Evolutionary conservation across 805 yeast species (phyloP), one percentile per base, ranked within the genome.

Genomic region (Lipomyces spencermartinsiae): DNA sequence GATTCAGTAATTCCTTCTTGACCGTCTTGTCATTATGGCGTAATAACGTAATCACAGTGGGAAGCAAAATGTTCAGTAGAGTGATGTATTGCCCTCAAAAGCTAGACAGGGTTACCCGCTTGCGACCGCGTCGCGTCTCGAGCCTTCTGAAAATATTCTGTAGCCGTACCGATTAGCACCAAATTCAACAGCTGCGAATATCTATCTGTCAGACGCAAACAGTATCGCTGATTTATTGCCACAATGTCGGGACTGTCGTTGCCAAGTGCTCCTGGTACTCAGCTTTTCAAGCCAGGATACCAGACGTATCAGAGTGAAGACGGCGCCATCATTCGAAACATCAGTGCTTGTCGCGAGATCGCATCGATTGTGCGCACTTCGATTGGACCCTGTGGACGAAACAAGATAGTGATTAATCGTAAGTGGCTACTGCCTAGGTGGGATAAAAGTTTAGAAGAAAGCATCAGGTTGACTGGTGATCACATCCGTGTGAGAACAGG

Each of bases 331-430:
- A 86, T 86, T 75, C 87, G 97, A 76, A 95, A 96, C 78, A 93
- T 95, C 75, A 91, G 90, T 75, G 99, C 99, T 1, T 92, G 95
- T 69, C 87, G 97, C 75, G 98, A 95, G 79, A 90, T 95, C 80
- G 87, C 97, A 70, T 86, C 89, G 63, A 93, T 94, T 87, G 92
- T 96, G 70, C 85, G 93, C 67, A 93, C 98, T 1, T 92, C 97
- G 12, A 90, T 95, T 83, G 99, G 99, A 6, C 99, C 99, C 69
- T 91, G 97, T 80, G 99, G 99, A 63, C 86, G 97, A 76, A 95
- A 93, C 80, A 95, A 95, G 85, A 92, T 95, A 78, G 90, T 95
- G 74, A 97, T 95, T 65, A 94, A 94, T 80, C 86, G 73, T 60
- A 53, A 31, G 71, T 59, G n/a, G 7, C 51, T 54, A 19, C 34